Base-by-base conservation (phyloP, 2,329 filamentous ascomycete genomes). In the Leptographium lundbergii region DNA sequence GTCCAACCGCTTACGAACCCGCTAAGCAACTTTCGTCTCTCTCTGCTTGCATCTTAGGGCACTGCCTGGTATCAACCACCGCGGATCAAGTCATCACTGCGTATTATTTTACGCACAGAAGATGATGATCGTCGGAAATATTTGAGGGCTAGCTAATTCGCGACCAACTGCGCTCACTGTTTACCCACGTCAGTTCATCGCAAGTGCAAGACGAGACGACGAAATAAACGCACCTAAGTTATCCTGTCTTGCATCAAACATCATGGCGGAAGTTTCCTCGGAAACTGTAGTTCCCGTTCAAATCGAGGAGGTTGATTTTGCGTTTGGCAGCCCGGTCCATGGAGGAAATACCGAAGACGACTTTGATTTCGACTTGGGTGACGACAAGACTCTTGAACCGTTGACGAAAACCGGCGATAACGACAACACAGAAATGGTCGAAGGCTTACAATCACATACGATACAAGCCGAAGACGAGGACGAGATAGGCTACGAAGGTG, bases 351-450 rank as follows among this genome's bases (percentile, higher is more conserved):
- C 48, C 6, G 63, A 60, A 6, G 70, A 72, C 24, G 67, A 69
- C 7, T 66, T 69, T 54, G 69, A 71, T 39, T 67, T 71, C 39
- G 66, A 69, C 14, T 62, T 69, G 7, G 67, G 66, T 48, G 65
- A 63, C n/a, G 65, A 63, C n/a, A 60, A 60, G 7, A 60, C 57
- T 29, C 55, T 57, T 3, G 60, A 59, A 6, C 39, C 11, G 36
- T 19, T 25, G 27, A 32, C n/a, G 10, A n/a, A 17, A 14, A 25
- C 17, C n/a, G 50, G 34, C 14, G 54, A 48, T 10, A 14, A 27
- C 45, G 0, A 19, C 4, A 17, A 27, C 2, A 34, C 11, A 3
- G 45, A 57, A 34, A 45, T 56, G 5, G 14, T 27, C n/a, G 45
- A 57, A 7, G 54, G 7, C 2, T 51, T 11, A 17, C 7, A 25